Percentiles rank a stretch among this genome's conserved stretches.
These are phyloP conservation scores for Cadophora sp. DNA, from an alignment of 2,329 filamentous ascomycete genomes.

Conservation along the genomic window DNA sequence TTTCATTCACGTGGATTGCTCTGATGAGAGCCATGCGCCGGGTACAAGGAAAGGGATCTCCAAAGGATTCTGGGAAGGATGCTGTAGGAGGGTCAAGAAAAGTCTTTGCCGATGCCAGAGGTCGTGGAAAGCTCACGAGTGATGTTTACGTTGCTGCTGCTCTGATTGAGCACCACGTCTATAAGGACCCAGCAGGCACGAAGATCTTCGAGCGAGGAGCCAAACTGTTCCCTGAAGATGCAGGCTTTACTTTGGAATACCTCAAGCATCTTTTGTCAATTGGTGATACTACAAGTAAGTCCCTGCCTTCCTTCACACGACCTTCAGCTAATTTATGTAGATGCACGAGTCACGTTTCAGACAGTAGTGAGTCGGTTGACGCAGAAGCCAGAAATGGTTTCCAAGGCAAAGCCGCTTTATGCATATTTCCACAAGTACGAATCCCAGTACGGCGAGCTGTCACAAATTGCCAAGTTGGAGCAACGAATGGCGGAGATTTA, in stretches of 20 bases:
- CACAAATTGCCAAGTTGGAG: constrained; percentile 89
- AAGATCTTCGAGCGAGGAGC: constrained; percentile 97
- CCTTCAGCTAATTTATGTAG: constrained; percentile 52
- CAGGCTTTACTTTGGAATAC: constrained; percentile 93
- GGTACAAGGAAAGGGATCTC: constrained; percentile 81
- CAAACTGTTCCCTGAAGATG: constrained; percentile 92
- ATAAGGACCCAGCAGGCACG: constrained; percentile 89
- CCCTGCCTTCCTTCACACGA: not conserved
- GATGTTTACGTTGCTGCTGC: constrained; percentile 96
- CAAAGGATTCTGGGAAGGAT: constrained; percentile 44
- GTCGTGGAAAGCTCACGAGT: constrained; percentile 85
- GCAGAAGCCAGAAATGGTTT: constrained; percentile 74
- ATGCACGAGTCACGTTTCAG: constrained; percentile 95
- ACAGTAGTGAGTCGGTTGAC: constrained; percentile 86
- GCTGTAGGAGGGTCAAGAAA: constrained; percentile 72
- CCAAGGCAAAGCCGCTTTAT: constrained; percentile 85
- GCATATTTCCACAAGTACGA: constrained; percentile 95
- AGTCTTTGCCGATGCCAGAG: constrained; percentile 88
- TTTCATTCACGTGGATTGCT: constrained; percentile 95
- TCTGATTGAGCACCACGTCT: constrained; percentile 92
- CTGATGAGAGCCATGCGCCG: constrained; percentile 93
- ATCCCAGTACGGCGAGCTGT: constrained; percentile 89
- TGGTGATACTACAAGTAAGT: constrained; percentile 91
- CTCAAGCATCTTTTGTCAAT: constrained; percentile 92
- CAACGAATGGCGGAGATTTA: constrained; percentile 93